These are phyloP conservation scores for Trichosporon ovoides DNA, from an alignment of 1,284 basidiomycete species.

Conservation along the genomic window DNA sequence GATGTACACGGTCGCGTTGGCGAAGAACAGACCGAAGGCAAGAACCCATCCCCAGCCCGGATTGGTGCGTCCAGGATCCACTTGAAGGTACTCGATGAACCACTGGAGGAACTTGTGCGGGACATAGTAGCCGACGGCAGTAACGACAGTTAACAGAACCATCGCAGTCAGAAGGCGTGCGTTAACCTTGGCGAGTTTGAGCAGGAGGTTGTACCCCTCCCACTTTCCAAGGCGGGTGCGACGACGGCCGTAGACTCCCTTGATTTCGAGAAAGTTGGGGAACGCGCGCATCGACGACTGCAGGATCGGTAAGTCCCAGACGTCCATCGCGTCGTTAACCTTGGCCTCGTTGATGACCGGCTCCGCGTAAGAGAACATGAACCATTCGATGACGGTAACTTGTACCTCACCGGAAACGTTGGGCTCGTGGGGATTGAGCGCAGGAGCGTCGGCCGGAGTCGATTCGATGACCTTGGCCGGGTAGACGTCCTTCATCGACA, in stretches of 20 bases:
- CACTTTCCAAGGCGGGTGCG: constrained; percentile 28
- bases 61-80: constrained; percentile 52
- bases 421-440: constrained; percentile 32
- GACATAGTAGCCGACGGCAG: constrained; percentile 67
- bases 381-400: constrained; percentile 57
- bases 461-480: constrained; percentile 57
- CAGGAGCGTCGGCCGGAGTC: constrained; percentile 25
- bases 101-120: constrained; percentile 70
- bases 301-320: constrained; percentile 76
- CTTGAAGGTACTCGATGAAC: constrained; percentile 68
- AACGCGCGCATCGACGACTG: constrained; percentile 61
- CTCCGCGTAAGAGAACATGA: constrained; percentile 76
- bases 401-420: constrained; percentile 46
- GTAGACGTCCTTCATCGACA: constrained; percentile 65
- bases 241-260: constrained; percentile 35
- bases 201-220: constrained; percentile 46
- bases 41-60: constrained; percentile 51
- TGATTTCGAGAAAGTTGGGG: constrained; percentile 34
- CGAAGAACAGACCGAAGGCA: constrained; percentile 59
- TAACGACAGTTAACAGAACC: constrained; percentile 57
- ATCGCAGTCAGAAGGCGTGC: constrained; percentile 46
- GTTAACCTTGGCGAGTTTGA: constrained; percentile 46
- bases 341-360: constrained; percentile 77
- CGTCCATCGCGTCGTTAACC: constrained; percentile 65
- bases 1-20: constrained; percentile 58